Base-by-base conservation (phyloP, 768 basidiomycete species). In the Suillus brevipes region DNA sequence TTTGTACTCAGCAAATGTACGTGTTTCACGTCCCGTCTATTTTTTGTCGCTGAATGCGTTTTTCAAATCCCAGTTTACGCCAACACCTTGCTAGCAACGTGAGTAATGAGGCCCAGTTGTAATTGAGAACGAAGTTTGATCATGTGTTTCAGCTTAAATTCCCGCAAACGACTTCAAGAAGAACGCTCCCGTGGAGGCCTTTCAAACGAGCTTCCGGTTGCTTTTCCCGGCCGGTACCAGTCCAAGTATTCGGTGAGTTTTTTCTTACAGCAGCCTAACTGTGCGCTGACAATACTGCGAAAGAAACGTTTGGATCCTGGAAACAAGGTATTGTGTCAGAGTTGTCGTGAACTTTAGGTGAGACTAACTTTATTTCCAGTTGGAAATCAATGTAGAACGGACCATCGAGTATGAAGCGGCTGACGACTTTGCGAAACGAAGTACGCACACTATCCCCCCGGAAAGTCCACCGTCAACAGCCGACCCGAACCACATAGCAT, bases 1-100 rank as follows among this genome's bases (percentile, higher is more conserved):
- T 83, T 85, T 65, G 77, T 84, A 23, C 85, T 86, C 63, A 78
- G 80, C 68, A 86, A 85, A 73, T 70, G 83, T 84, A 61, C 59
- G 80, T 59, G 25, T 42, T 63, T 34, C 7, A 38, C 13, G 50
- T 18, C 2, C 14, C 1, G 40, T 34, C 3, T 10, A 4, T 36
- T 13, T 36, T 43, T 20, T 18, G 55, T 64, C 42, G 6, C 28
- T 66, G 18, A 69, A 7, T 10, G 57, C 5, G 0, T 2, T 52
- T 53, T 42, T n/a, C 23, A 12, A 40, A 25, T 6, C 10, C 18
- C 40, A 84, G 83, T 83, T 57, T 85, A 85, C 42, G 82, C 84
- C 3, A 85, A 82, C 63, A 84, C 84, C 3, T 70, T 85, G 18
- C 77, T 85, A 14, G 84, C 83, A 2, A 83, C 83, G 72, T 72